phyloP scores from a whole-genome alignment of 768 basidiomycete genomes.

The Amanita pseudoporphyria region DNA sequence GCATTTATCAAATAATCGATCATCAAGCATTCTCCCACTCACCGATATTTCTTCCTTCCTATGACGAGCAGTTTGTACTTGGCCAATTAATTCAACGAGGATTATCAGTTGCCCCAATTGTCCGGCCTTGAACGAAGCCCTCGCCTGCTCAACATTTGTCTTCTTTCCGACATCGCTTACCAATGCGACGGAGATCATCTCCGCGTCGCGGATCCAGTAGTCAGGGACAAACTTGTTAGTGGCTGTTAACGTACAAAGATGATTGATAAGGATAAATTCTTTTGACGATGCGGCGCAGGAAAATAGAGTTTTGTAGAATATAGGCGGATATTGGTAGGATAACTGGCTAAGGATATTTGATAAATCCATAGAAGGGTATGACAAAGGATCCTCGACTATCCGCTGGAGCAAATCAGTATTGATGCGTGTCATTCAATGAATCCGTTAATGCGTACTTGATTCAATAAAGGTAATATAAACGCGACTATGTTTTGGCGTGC shows the following conservation, averaged over 20 bases:
- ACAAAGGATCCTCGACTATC: constrained; percentile 43
- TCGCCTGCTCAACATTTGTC: constrained; percentile 12
- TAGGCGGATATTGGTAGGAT: constrained; percentile 43
- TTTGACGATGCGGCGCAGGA: constrained; percentile 57
- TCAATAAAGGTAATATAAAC: constrained; percentile 34
- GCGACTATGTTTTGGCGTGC: constrained; percentile 30
- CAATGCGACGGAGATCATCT: constrained; percentile 66
- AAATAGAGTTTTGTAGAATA: constrained; percentile 69
- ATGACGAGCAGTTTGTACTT: constrained; percentile 35
- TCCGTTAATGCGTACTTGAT: constrained; percentile 8
- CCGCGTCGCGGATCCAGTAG: constrained; percentile 60
- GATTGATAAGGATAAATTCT: constrained; percentile 46
- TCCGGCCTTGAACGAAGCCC: constrained; percentile 32
- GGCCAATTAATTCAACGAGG: constrained; percentile 49
- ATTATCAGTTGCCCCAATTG: constrained; percentile 56
- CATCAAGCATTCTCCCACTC: not conserved
- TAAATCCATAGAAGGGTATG: constrained; percentile 34
- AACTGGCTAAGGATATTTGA: constrained; percentile 41
- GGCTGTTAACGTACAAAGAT: constrained; percentile 44
- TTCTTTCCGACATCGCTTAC: constrained; percentile 38
- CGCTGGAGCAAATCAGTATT: constrained; percentile 27
- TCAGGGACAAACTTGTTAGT: constrained; percentile 46
- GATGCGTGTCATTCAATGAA: not conserved
- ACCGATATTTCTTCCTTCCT: constrained; percentile 27
- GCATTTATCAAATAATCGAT: not conserved